Percentiles rank a stretch among this genome's conserved stretches.
These are phyloP conservation scores for Lathyrus oleraceus DNA, from an alignment of 306 rosid genomes.

Conservation along the genomic window DNA sequence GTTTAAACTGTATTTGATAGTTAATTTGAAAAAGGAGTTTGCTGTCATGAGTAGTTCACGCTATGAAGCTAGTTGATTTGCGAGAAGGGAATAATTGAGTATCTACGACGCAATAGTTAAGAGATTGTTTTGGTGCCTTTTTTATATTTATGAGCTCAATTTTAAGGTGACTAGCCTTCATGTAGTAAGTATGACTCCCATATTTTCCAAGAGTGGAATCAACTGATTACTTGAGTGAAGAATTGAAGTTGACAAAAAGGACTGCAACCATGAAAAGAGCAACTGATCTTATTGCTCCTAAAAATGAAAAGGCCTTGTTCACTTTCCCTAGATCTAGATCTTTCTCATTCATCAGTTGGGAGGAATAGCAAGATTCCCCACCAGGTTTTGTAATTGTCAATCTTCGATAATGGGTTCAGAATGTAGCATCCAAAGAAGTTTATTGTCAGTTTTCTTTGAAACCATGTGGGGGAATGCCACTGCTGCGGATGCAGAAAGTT, in stretches of 20 bases:
- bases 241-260: not conserved
- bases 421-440: not conserved
- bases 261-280: not conserved
- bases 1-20: constrained; percentile 4
- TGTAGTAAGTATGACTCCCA: not conserved
- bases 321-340: not conserved
- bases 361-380: not conserved
- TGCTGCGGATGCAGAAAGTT: no score
- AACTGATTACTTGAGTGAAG: not conserved
- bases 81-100: constrained; percentile 4
- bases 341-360: not conserved
- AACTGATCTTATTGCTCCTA: not conserved
- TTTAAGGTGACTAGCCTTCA: not conserved
- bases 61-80: constrained; percentile 16
- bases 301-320: not conserved
- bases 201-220: not conserved
- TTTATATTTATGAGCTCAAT: not conserved
- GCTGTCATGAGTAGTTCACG: constrained; percentile 26
- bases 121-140: not conserved
- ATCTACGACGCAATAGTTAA: not conserved
- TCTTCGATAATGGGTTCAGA: not conserved
- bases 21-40: constrained; percentile 33
- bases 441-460: not conserved
- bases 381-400: not conserved
- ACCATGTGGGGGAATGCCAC: not conserved